These are phyloP conservation scores for Ceratocystis variospora DNA, from an alignment of 2,329 filamentous ascomycete species.

Conservation along the genomic window DNA sequence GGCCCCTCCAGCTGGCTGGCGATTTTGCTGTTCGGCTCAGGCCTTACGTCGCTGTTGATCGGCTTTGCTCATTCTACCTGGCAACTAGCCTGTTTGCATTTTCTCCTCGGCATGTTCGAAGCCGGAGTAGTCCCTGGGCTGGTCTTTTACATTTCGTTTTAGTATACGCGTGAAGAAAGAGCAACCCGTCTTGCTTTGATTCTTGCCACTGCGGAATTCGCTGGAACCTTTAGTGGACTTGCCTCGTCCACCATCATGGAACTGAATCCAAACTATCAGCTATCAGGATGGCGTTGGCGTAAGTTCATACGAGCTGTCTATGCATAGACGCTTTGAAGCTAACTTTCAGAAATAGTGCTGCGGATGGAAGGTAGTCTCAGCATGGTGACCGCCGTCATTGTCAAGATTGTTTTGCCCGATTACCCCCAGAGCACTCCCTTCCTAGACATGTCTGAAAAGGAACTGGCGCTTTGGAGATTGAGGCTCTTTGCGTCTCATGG, in stretches of 20 bases:
- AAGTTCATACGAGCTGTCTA: constrained; percentile 51
- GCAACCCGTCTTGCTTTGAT: constrained; percentile 57
- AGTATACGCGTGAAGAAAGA: constrained; percentile 58
- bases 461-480: constrained; percentile 36
- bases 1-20: constrained; percentile 50
- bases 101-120: constrained; percentile 56
- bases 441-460: constrained; percentile 38
- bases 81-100: constrained; percentile 50
- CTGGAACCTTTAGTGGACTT: constrained; percentile 59
- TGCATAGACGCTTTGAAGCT: not conserved
- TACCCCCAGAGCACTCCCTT: constrained; percentile 50
- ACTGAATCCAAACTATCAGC: constrained; percentile 49
- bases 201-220: constrained; percentile 53
- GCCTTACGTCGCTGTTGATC: constrained; percentile 51
- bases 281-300: constrained; percentile 54
- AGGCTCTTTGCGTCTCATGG: constrained; percentile 38
- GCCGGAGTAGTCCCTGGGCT: constrained; percentile 57
- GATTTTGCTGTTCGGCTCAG: constrained; percentile 54
- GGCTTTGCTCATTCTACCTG: constrained; percentile 49
- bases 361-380: constrained; percentile 53
- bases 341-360: constrained; percentile 29
- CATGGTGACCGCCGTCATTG: constrained; percentile 45
- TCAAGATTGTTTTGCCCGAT: constrained; percentile 55
- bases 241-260: constrained; percentile 59
- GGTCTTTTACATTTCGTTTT: constrained; percentile 57